Base-by-base conservation (phyloP, 1,139 yeast genomes). In the Debaryomycetaceae sp. region DNA sequence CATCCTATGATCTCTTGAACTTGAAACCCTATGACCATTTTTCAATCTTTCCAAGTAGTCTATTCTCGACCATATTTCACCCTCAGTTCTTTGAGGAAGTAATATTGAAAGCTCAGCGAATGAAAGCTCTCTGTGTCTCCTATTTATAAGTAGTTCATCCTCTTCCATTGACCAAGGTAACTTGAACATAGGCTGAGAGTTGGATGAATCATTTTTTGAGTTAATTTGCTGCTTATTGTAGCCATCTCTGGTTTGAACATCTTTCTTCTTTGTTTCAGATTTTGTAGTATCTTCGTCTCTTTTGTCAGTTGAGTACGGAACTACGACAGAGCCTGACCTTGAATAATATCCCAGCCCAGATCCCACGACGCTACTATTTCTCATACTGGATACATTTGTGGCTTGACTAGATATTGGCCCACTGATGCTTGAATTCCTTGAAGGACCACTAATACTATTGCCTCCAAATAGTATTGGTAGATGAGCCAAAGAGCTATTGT, bases 61-160 rank as follows among this genome's bases (percentile, higher is more conserved):
- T 16, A 84, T 75, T 44, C 95, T 71, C 29, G 76, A 62, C 71
- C 79, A 72, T 30, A 87, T 87, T 49, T 86, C 94, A n/a, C 73
- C 73, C 54, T 84, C 92, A 0, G 92, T 74, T 46, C 88, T 73
- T 45, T 77, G 79, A 5, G 92, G 91, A 36, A 88, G 67, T 37
- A 87, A 63, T 31, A 87, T 81, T 8, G 86, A 78, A 34, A 88
- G 67, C 58, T 88, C 96, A 11, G 86, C 87, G 51, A 85, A 75
- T 28, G 86, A 75, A 29, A 88, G 64, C 44, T 83, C 86, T 42
- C 80, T 59, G 48, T 68, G 71, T 33, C 76, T 67, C 39, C 91
- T 71, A 42, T 79, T 73, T 37, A 77, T 67, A 33, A 84, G 58
- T 41, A 88, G 64, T 44, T 84, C 81, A 53, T 85, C 92, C 59